Conservation (phyloP, 1,139 yeast species). For the Candida pseudocylindracea region DNA sequence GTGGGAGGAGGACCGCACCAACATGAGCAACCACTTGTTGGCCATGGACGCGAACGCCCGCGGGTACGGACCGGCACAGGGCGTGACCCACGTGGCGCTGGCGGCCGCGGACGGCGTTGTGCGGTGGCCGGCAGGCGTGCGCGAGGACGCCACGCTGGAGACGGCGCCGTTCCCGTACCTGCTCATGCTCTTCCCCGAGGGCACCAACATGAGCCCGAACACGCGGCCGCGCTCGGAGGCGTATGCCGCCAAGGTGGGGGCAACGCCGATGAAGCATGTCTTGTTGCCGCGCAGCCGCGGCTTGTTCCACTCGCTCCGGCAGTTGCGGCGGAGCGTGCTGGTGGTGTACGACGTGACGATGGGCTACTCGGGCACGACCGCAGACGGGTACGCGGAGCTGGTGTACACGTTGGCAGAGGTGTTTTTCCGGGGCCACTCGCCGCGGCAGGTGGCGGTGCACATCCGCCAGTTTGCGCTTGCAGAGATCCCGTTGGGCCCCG, state of each 20-base stretch:
- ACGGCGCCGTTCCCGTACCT: constrained; percentile 20
- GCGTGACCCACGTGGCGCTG: constrained; percentile 12
- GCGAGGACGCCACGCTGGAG: constrained; percentile 5
- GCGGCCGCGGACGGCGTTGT: constrained; percentile 5
- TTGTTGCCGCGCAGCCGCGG: constrained; percentile 74
- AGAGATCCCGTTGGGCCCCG: constrained; percentile 48
- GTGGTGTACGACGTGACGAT: constrained; percentile 68
- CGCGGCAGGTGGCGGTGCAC: constrained; percentile 39
- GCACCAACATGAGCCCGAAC: constrained; percentile 59
- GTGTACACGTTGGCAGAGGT: constrained; percentile 41
- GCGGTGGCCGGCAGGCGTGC: constrained; percentile 16
- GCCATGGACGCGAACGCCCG: constrained; percentile 31
- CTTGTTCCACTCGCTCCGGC: constrained; percentile 37
- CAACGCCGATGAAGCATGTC: constrained; percentile 30
- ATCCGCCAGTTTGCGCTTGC: constrained; percentile 31
- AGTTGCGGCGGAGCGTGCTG: constrained; percentile 35
- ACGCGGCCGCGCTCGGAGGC: constrained; percentile 35
- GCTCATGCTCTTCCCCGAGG: constrained; percentile 76
- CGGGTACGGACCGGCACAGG: constrained; percentile 28
- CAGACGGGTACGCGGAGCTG: constrained; percentile 58
- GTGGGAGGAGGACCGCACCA: constrained; percentile 57
- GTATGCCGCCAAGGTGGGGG: constrained; percentile 29
- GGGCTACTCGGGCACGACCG: constrained; percentile 49
- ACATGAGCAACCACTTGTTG: constrained; percentile 30
- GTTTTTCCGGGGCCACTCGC: constrained; percentile 52